These are phyloP conservation scores for Pigoraptor vietnamica DNA, from an alignment of 78 protist genomes.

Conservation along the genomic window DNA sequence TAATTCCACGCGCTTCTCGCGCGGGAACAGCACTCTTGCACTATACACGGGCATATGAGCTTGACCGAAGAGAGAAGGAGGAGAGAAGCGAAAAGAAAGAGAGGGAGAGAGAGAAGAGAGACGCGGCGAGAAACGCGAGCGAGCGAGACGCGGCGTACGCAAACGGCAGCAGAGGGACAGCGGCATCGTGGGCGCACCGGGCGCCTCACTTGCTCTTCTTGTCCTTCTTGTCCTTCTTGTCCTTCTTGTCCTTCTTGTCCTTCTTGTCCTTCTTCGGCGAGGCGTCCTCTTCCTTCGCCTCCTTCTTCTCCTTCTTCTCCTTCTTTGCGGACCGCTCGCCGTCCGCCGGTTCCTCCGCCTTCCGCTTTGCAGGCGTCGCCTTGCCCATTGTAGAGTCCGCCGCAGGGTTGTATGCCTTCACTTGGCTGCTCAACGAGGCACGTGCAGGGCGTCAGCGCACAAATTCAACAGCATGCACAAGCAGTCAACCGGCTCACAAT, in stretches of 20 bases:
- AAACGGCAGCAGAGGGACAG: neutral
- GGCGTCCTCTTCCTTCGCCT: neutral
- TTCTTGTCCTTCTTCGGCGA: conserved; percentile 33
- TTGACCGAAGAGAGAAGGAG: neutral
- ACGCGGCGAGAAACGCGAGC: neutral
- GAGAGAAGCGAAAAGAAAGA: neutral
- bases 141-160: neutral
- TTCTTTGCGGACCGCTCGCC: conserved; percentile 12
- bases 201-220: neutral
- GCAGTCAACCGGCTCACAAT: too few species aligned
- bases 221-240: neutral
- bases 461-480: too few species aligned
- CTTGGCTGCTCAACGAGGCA: neutral
- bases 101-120: neutral
- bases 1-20: too few species aligned
- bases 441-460: too few species aligned
- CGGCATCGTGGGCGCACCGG: too few species aligned
- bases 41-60: too few species aligned
- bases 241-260: conserved; percentile 21
- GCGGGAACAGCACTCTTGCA: too few species aligned
- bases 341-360: neutral
- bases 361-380: conserved; percentile 3
- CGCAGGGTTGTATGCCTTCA: conserved; percentile 13
- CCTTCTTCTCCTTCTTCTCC: conserved; percentile 13
- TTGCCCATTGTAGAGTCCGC: neutral